phyloP scores from a whole-genome alignment of 306 rosid species.

The barrel medic (Medicago truncatula) region MtrunA17r5.0-ANR NC_053049.1:38867001-38867500 shows the following conservation, averaged over 20 bases:
- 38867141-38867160: conserved; percentile 87
- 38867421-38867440: too few species aligned
- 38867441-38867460: too few species aligned
- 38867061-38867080: conserved; percentile 11
- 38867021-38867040: conserved; percentile 78
- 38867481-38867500: too few species aligned
- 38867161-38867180: conserved; percentile 88
- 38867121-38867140: conserved; percentile 23
- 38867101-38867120: conserved; percentile 1
- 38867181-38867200: conserved; percentile 69
- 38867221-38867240: background rate
- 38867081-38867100: background rate
- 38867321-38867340: too few species aligned
- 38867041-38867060: conserved; percentile 85
- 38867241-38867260: background rate
- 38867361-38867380: too few species aligned
- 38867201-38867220: conserved; percentile 8
- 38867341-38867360: too few species aligned
- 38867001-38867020: conserved; percentile 66
- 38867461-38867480: too few species aligned
- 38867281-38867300: background rate
- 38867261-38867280: background rate
- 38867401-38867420: too few species aligned
- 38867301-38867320: background rate
- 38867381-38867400: too few species aligned